Percentiles rank a stretch among this genome's conserved stretches.
These are phyloP conservation scores for Eremochloa ophiuroides DNA, from an alignment of 176 grass and related monocot species.

Conservation along the genomic window DNA sequence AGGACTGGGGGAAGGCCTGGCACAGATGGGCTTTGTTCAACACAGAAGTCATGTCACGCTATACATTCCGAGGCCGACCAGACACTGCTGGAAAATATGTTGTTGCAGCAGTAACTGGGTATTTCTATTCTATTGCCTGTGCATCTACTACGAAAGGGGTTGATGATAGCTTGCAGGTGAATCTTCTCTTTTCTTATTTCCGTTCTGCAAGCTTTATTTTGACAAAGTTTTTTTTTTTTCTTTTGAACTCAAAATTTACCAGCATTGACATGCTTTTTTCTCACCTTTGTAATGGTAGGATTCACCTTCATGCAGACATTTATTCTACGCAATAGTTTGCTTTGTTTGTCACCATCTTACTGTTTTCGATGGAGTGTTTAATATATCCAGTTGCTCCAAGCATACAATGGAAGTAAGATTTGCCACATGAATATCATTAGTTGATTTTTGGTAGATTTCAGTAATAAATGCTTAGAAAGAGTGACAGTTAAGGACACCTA, in stretches of 20 bases:
- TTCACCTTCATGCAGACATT: not conserved
- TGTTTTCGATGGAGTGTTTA: not conserved
- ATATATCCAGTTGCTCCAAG: not conserved
- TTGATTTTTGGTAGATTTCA: not conserved
- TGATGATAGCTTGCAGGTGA: constrained; percentile 94
- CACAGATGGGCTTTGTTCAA: constrained; percentile 97
- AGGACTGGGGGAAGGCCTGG: constrained; percentile 96
- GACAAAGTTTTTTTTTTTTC: not conserved
- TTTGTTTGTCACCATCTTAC: not conserved
- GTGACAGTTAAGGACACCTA: not conserved
- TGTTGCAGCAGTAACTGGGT: constrained; percentile 90
- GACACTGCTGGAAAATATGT: constrained; percentile 88
- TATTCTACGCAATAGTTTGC: not conserved
- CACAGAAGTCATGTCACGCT: constrained; percentile 94
- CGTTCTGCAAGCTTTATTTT: not conserved
- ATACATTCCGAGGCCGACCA: constrained; percentile 63
- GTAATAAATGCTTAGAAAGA: not conserved
- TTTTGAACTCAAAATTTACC: not conserved
- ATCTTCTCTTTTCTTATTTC: not conserved
- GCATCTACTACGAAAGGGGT: constrained; percentile 92
- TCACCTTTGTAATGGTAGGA: not conserved
- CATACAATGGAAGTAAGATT: not conserved
- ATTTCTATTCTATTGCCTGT: constrained; percentile 97
- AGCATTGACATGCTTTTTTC: not conserved
- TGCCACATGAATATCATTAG: not conserved